phyloP scores from a whole-genome alignment of 495 filamentous ascomycete species.

The Talaromyces ruber region DNA sequence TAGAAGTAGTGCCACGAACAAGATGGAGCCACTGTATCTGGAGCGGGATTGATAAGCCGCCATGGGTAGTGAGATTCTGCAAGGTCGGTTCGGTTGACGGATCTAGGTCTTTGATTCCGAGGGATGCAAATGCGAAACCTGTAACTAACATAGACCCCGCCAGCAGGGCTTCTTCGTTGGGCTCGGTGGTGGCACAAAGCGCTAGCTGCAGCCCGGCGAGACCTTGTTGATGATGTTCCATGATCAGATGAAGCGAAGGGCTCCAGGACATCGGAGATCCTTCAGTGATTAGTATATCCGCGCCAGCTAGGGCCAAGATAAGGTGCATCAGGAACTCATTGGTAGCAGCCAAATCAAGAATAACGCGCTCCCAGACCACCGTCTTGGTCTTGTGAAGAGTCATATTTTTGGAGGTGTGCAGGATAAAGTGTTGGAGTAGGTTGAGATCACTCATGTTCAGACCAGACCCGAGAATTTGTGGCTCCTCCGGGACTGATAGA shows the following conservation, averaged over 20 bases:
- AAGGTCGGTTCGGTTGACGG: neutral
- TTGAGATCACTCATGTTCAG: slow-evolving; percentile 17
- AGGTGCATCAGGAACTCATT: slow-evolving; percentile 11
- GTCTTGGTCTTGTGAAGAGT: slow-evolving; percentile 8
- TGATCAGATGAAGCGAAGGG: slow-evolving; percentile 6
- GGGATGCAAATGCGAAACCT: slow-evolving; percentile 17
- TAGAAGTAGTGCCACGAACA: slow-evolving; percentile 11
- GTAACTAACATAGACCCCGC: slow-evolving; percentile 16
- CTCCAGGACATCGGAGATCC: neutral
- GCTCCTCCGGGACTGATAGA: neutral
- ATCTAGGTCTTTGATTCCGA: slow-evolving; percentile 10
- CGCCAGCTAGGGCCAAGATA: slow-evolving; percentile 16
- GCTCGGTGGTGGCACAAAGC: slow-evolving; percentile 1
- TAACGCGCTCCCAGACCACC: slow-evolving; percentile 14
- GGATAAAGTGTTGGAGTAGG: slow-evolving; percentile 14
- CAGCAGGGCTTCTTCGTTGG: slow-evolving; percentile 11
- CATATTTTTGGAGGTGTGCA: slow-evolving; percentile 16
- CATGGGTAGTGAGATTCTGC: neutral
- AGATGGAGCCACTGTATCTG: slow-evolving; percentile 20
- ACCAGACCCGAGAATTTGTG: neutral
- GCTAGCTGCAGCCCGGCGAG: slow-evolving; percentile 15
- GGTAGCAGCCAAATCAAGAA: slow-evolving; percentile 9
- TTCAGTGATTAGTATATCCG: slow-evolving; percentile 8
- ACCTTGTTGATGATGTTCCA: slow-evolving; percentile 19
- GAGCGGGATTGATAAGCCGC: neutral